phyloP scores from a whole-genome alignment of 2,329 filamentous ascomycete species.

The Trematosphaeria pertusa region DNA sequence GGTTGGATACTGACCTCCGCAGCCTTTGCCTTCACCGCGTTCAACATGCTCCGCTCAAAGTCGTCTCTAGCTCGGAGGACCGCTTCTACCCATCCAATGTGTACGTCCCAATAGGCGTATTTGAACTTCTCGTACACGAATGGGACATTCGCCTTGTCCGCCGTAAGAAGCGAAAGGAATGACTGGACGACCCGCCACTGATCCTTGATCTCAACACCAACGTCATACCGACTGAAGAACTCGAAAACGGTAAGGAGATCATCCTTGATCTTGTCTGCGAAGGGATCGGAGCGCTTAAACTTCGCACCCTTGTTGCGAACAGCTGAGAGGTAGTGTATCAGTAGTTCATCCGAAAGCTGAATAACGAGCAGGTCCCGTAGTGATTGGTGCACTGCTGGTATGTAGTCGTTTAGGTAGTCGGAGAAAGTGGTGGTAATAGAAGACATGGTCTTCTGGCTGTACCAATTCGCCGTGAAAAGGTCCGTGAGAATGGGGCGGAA shows the following conservation, averaged over 20 bases:
- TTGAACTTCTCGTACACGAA: conserved; percentile 87
- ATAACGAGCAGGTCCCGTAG: conserved; percentile 91
- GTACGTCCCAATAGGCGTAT: conserved; percentile 87
- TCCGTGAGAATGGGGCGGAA: conserved; percentile 83
- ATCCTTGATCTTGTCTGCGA: conserved; percentile 91
- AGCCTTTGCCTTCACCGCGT: conserved; percentile 85
- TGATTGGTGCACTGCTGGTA: conserved; percentile 81
- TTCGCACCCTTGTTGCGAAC: conserved; percentile 91
- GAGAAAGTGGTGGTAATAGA: conserved; percentile 95
- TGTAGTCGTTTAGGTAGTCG: conserved; percentile 91
- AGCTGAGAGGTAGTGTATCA: conserved; percentile 81
- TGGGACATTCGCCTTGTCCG: conserved; percentile 75
- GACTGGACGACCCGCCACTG: conserved; percentile 92
- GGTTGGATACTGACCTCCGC: conserved; percentile 82
- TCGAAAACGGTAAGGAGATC: conserved; percentile 90
- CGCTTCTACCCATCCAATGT: conserved; percentile 94
- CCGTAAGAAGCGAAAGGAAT: conserved; percentile 78
- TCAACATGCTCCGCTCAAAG: conserved; percentile 90
- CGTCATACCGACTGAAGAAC: conserved; percentile 72
- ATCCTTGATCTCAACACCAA: conserved; percentile 74
- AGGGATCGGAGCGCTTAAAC: conserved; percentile 85
- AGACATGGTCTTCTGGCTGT: conserved; percentile 83
- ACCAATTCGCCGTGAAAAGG: conserved; percentile 93
- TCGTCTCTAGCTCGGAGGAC: conserved; percentile 88
- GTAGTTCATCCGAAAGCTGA: conserved; percentile 89